A percentile compares a stretch with the other conserved stretches of the same genome.
These are phyloP conservation scores for Aspergillus neoniger DNA, from an alignment of 2,329 filamentous ascomycete species.

Conservation along the genomic window DNA sequence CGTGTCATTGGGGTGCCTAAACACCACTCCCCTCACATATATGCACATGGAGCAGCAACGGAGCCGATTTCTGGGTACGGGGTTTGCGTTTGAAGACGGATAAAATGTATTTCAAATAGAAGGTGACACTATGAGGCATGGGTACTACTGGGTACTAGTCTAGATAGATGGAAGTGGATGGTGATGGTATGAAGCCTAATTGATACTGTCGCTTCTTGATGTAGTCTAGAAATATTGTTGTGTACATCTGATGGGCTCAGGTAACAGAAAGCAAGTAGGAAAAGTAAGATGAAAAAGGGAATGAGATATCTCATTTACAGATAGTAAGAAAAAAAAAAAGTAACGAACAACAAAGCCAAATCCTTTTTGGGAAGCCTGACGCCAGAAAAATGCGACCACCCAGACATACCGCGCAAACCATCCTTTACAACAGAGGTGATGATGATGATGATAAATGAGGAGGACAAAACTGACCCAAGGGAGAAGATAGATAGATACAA, in stretches of 20 bases:
- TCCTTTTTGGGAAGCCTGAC: constrained; percentile 21
- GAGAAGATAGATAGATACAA: background rate
- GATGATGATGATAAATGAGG: background rate
- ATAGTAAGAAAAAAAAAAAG: background rate
- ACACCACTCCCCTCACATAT: background rate
- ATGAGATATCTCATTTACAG: constrained; percentile 2
- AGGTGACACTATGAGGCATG: background rate
- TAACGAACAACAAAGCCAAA: constrained; percentile 14
- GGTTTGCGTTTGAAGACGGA: background rate
- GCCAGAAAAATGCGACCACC: constrained; percentile 26
- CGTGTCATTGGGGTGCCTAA: background rate
- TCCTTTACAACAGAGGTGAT: constrained; percentile 9
- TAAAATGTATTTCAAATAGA: background rate
- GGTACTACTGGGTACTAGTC: background rate
- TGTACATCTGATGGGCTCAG: background rate
- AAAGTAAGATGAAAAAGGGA: background rate
- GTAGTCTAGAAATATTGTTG: background rate
- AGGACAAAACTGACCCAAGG: constrained; percentile 9
- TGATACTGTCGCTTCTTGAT: background rate
- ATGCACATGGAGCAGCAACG: background rate
- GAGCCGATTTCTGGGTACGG: background rate
- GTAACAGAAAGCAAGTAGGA: background rate
- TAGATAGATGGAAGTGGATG: background rate
- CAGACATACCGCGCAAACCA: constrained; percentile 14
- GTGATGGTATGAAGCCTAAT: background rate